Base-by-base conservation (phyloP, 2,329 filamentous ascomycete genomes). In the Leptographium flavum region DNA sequence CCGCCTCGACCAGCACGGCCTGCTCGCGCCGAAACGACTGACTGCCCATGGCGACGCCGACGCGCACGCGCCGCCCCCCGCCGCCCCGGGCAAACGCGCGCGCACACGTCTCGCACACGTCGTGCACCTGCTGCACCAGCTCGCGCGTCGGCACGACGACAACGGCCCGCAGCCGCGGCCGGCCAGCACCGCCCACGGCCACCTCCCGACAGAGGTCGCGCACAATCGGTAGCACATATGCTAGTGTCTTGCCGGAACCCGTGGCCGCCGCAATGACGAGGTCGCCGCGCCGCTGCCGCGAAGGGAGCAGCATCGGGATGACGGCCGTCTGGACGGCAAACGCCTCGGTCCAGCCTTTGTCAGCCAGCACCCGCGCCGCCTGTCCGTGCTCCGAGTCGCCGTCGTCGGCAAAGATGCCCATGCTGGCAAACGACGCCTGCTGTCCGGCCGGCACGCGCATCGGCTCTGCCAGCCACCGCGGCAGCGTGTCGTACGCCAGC, bases 161-260 rank as follows among this genome's bases (percentile, higher is more conserved):
- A 1, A 98, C 62, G 1, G 81, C 88, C 33, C 84, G 75, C 9
- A 98, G 64, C 45, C 75, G 74, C 1, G 82, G 83, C 11, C 78
- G 70, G 3, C 32, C 10, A 1, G n/a, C 6, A 15, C 28, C 28
- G 13, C 13, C 21, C 3, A 13, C 15, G 14, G 17, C 40, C 6
- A 4, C 30, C 5, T n/a, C 28, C 28, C 74, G 68, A 52, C 81
- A 80, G 41, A 98, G 67, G 42, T 82, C 79, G 39, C 87, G 77
- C 4, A 94, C 73, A 47, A 98, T 78, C 0, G 92, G 92, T 3
- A 98, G 66, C 1, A 90, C 76, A 56, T 98, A 98, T 0, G 90
- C 83, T 15, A 98, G 63, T 0, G 92, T 98, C 60, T 98, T 98
- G 46, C 92, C 92, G 1, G 92, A 96, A 9, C 92, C 92, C 0